Evolutionary conservation across 2,329 filamentous ascomycete genomes (phyloP), one percentile per base, ranked within the genome.

Genomic region (Fusarium sp.): DNA sequence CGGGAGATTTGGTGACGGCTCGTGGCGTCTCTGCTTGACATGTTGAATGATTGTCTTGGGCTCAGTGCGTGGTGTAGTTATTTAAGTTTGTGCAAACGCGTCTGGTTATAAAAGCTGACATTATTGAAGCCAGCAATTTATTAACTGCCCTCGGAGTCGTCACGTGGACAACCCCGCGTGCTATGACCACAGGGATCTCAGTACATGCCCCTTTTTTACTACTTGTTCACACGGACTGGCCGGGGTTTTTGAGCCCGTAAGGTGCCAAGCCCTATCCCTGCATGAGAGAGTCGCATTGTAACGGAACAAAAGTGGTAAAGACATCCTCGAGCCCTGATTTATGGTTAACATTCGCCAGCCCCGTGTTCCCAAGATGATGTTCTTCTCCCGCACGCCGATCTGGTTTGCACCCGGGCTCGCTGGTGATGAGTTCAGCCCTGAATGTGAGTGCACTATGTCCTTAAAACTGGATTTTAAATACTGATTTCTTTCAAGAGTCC

Each of bases 231-330:
- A 28, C 46, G 10, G 46, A 35, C 0, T 48, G 29, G 46, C 46
- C 29, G 0, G 20, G 29, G 0, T 35, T 48, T 6, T 29, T 48
- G 0, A 35, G 46, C 29, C 46, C 46, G 21, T 48, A 20, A 15
- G 44, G 31, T 2, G 2, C 0, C 21, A 47, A 0, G 1, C 3
- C 7, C 7, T 2, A 11, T 3, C 4, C 11, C 12, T 33, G 12
- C 5, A 33, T 33, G 11, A 13, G 8, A 33, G 12, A 15, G 12
- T 33, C 5, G 31, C 31, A 33, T 33, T 33, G 12, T 47, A 6
- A 47, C 28, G 10, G 8, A 6, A 16, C 2, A 24, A 24, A 48
- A n/a, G 44, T 31, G 44, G 44, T 2, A 5, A n/a, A 24, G 44
- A 48, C 4, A 48, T 48, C 3, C 44, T 35, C 31, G 15, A 35